Percentiles rank a stretch among this genome's conserved stretches.
phyloP scores from a whole-genome alignment of 2,329 filamentous ascomycete species.

The Hymenoscyphus albidus region DNA sequence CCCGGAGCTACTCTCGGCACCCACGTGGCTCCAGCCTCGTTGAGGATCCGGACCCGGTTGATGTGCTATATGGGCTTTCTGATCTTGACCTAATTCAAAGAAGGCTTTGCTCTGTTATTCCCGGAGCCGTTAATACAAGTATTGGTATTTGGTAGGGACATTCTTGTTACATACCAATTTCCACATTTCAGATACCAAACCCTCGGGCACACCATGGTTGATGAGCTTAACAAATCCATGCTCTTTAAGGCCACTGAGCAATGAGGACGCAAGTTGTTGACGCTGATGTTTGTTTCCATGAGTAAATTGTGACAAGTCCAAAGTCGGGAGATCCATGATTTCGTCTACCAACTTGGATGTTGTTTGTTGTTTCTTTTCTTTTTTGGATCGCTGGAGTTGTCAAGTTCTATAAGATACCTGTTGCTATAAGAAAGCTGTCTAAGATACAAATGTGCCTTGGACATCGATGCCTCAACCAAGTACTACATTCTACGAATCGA shows the following conservation, averaged over 20 bases:
- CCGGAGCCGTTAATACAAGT: background rate
- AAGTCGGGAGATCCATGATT: background rate
- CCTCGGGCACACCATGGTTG: constrained; percentile 10
- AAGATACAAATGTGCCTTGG: no score
- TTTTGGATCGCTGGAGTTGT: no score
- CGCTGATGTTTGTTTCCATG: background rate
- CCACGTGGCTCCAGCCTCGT: constrained; percentile 9
- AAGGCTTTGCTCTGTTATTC: background rate
- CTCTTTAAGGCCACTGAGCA: background rate
- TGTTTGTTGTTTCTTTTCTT: background rate
- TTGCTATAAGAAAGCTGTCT: no score
- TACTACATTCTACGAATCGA: no score
- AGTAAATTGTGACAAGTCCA: background rate
- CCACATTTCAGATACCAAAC: constrained; percentile 6
- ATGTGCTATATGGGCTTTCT: constrained; percentile 2
- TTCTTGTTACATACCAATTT: background rate
- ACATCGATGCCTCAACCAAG: no score
- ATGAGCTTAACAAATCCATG: constrained; percentile 13
- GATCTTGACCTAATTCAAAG: background rate
- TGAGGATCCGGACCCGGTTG: constrained; percentile 7
- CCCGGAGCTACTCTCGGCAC: constrained; percentile 1
- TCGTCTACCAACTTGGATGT: background rate
- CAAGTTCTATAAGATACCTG: no score
- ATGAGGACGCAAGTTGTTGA: background rate
- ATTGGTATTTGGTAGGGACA: background rate